Conservation (phyloP, 306 rosid genomes). For the Comarum palustre region DNA sequence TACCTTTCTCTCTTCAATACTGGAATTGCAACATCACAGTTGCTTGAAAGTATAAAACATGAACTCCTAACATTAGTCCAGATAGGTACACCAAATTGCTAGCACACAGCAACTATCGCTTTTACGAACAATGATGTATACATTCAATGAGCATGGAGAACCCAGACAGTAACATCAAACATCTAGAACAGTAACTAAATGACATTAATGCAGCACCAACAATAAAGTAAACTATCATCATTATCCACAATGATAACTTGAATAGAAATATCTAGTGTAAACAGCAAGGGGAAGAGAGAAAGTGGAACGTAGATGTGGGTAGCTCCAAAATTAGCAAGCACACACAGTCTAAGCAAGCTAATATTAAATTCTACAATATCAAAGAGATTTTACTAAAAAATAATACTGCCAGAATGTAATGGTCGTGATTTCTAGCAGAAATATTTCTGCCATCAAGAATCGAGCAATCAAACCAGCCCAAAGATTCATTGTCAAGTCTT, state of each 20-base stretch:
- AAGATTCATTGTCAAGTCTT: not conserved
- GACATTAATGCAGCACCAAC: conserved; percentile 2
- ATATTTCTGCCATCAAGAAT: conserved; percentile 34
- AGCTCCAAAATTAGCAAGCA: conserved; percentile 30
- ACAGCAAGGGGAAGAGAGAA: not conserved
- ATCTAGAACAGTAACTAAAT: not conserved
- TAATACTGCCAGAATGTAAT: conserved; percentile 30
- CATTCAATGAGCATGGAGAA: not conserved
- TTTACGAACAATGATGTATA: conserved; percentile 7
- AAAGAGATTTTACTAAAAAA: conserved; percentile 26
- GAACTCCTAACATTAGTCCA: not conserved
- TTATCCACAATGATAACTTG: conserved; percentile 21
- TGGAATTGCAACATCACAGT: conserved; percentile 7
- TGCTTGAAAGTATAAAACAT: conserved; percentile 1
- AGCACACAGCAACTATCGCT: conserved; percentile 10
- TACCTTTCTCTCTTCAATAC: conserved; percentile 9
- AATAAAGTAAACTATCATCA: conserved; percentile 11
- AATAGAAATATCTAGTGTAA: conserved; percentile 22
- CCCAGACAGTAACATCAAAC: conserved; percentile 6
- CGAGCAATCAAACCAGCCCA: conserved; percentile 31
- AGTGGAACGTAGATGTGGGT: not conserved
- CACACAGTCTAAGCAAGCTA: conserved; percentile 37
- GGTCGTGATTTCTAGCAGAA: conserved; percentile 35
- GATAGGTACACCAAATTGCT: not conserved
- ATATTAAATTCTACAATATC: conserved; percentile 26